Evolutionary conservation across 768 basidiomycete species (phyloP), one percentile per base, ranked within the genome.

Genomic region (Kwoniella sp.): DNA sequence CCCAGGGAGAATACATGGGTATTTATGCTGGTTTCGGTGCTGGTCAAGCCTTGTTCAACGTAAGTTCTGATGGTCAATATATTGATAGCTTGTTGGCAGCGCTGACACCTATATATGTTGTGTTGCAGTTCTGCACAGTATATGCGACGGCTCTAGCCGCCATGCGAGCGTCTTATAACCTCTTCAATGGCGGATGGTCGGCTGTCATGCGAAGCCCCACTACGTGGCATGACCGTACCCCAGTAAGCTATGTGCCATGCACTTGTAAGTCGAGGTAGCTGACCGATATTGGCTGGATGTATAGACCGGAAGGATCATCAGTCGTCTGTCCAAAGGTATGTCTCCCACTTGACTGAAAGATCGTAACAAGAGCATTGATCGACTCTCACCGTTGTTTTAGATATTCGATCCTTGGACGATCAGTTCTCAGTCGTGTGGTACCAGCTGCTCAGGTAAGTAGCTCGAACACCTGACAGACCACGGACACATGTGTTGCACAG

Each of bases 171-270:
- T 82, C 81, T 0, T 76, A 80, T 57, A 81, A 77, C 10, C 74
- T 89, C 36, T 89, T 88, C 80, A 85, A 82, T 69, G 73, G 80
- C 6, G 88, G 87, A 0, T 79, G 90, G 10, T 71, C 63, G 5
- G 82, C 82, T 10, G 86, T 90, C 5, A 71, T 91, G 57, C 79
- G 83, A 2, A 87, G 87, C 7, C 86, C 88, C 0, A 74, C 83
- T 0, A 83, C 86, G 0, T 90, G 89, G 81, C 90, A 88, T 71
- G 89, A 90, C 72, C 87, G 87, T 0, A 89, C 88, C 0, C 66
- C 65, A 24, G 65, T 68, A 61, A 64, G 59, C 66, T 21, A n/a
- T 1, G 15, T 15, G 19, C 13, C 33, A n/a, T n/a, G n/a, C n/a
- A n/a, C n/a, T n/a, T n/a, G n/a, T n/a, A n/a, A n/a, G n/a, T n/a